These are phyloP conservation scores for Rhizopus sp. DNA, from an alignment of 371 early-diverging fungal species.

Conservation along the genomic window DNA sequence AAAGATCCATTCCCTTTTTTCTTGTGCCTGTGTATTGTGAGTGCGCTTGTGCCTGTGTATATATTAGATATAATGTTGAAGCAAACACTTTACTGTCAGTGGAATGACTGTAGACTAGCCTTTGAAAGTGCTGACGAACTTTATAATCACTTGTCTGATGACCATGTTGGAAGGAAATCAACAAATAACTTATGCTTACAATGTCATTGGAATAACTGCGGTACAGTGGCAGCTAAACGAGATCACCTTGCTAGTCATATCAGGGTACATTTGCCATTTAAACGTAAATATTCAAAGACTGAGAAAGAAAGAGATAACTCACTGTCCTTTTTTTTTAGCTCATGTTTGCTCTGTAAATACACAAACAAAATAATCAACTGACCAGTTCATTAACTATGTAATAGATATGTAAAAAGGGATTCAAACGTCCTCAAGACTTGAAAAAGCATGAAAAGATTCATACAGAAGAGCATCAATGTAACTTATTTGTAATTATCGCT, in stretches of 20 bases:
- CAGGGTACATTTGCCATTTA: conserved; percentile 85
- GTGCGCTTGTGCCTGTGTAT: no score
- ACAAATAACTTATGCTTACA: conserved; percentile 85
- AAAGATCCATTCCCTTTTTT: no score
- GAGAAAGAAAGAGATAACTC: background rate
- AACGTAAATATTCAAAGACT: conserved; percentile 58
- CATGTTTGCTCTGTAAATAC: conserved; percentile 26
- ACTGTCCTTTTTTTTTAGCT: conserved; percentile 13
- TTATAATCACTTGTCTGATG: conserved; percentile 80
- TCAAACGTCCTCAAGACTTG: conserved; percentile 93
- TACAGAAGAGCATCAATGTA: conserved; percentile 57
- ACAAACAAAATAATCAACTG: background rate
- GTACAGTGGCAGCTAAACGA: conserved; percentile 73
- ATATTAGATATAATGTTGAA: conserved; percentile 6
- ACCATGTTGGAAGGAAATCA: conserved; percentile 89
- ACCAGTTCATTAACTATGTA: background rate
- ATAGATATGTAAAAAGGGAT: conserved; percentile 79
- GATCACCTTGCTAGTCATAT: conserved; percentile 94
- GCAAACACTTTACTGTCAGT: conserved; percentile 40
- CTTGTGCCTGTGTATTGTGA: no score
- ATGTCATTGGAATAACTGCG: conserved; percentile 88
- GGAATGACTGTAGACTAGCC: conserved; percentile 46
- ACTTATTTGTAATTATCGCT: background rate
- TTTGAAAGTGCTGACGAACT: conserved; percentile 79
- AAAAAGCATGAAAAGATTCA: conserved; percentile 93